Percentiles rank a stretch among this genome's conserved stretches.
Evolutionary conservation across 257 asterid genomes (phyloP).

Genomic region (Ophiorrhiza pumila): DNA sequence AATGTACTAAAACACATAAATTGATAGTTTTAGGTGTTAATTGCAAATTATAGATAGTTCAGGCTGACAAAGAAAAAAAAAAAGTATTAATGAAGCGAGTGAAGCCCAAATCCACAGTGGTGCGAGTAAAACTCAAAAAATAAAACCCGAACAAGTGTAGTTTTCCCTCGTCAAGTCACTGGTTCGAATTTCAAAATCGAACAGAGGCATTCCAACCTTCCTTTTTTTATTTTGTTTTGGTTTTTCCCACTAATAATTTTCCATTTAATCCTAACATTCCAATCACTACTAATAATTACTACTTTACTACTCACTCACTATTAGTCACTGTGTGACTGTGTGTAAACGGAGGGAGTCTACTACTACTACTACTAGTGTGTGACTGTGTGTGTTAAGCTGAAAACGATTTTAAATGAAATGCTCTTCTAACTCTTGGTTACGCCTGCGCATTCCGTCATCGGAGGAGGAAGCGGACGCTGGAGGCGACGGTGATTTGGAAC

Average conservation of each 20-base stretch:
- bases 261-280: too few relatives aligned
- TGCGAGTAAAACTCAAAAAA: too few relatives aligned
- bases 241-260: too few relatives aligned
- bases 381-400: background rate
- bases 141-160: background rate
- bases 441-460: slow-evolving; percentile 7
- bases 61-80: too few relatives aligned
- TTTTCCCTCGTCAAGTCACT: slow-evolving; percentile 36
- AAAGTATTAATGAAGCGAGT: too few relatives aligned
- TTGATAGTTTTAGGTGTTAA: too few relatives aligned
- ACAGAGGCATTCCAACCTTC: slow-evolving; percentile 27
- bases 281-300: background rate
- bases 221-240: too few relatives aligned
- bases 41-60: too few relatives aligned
- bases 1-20: too few relatives aligned
- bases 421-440: slow-evolving; percentile 14
- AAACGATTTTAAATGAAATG: slow-evolving; percentile 19
- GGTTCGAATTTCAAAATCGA: slow-evolving; percentile 62
- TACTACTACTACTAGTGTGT: too few relatives aligned
- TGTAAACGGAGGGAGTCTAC: too few relatives aligned
- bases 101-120: too few relatives aligned
- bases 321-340: background rate
- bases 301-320: background rate
- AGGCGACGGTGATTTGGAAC: background rate
- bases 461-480: background rate